Percentiles rank a stretch among this genome's conserved stretches.
These are phyloP conservation scores for Vararia minispora DNA, from an alignment of 768 basidiomycete genomes.

Conservation along the genomic window DNA sequence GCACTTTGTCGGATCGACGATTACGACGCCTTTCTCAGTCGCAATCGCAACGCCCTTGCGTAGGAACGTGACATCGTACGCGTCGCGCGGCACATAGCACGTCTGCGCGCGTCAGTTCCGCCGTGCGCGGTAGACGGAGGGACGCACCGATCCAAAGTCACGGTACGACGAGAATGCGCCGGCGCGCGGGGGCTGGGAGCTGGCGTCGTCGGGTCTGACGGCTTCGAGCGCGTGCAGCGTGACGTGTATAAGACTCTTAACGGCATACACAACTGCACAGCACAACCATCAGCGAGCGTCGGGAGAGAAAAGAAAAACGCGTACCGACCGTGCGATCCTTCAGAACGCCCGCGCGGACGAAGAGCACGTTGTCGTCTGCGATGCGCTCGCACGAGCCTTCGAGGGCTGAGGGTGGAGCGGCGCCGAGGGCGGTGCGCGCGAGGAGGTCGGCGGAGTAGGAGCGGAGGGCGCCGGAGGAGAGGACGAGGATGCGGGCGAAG, in stretches of 20 bases:
- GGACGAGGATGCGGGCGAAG: slow-evolving; percentile 60
- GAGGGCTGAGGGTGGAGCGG: slow-evolving; percentile 33
- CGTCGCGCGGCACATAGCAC: slow-evolving; percentile 63
- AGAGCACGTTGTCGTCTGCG: slow-evolving; percentile 43
- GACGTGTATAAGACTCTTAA: slow-evolving; percentile 48
- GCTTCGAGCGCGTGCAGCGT: slow-evolving; percentile 55
- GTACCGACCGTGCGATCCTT: slow-evolving; percentile 46
- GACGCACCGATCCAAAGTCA: slow-evolving; percentile 53
- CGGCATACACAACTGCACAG: slow-evolving; percentile 53
- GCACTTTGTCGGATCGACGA: slow-evolving; percentile 60
- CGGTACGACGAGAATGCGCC: slow-evolving; percentile 35
- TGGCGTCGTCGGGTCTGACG: slow-evolving; percentile 27
- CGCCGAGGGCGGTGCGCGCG: slow-evolving; percentile 42
- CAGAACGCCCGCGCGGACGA: slow-evolving; percentile 47
- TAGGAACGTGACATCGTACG: slow-evolving; percentile 46
- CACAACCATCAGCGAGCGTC: slow-evolving; percentile 1
- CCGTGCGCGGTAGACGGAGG: not conserved
- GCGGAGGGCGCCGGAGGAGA: slow-evolving; percentile 42
- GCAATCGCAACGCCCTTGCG: slow-evolving; percentile 55
- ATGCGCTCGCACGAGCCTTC: slow-evolving; percentile 53
- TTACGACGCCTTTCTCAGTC: slow-evolving; percentile 51
- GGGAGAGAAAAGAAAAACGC: slow-evolving; percentile 11
- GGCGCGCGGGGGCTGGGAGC: slow-evolving; percentile 25
- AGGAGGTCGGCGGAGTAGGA: slow-evolving; percentile 68
- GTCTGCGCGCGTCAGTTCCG: slow-evolving; percentile 27